Evolutionary conservation across 176 grass and related monocot genomes (phyloP).

Genomic region (Poa annua): DNA sequence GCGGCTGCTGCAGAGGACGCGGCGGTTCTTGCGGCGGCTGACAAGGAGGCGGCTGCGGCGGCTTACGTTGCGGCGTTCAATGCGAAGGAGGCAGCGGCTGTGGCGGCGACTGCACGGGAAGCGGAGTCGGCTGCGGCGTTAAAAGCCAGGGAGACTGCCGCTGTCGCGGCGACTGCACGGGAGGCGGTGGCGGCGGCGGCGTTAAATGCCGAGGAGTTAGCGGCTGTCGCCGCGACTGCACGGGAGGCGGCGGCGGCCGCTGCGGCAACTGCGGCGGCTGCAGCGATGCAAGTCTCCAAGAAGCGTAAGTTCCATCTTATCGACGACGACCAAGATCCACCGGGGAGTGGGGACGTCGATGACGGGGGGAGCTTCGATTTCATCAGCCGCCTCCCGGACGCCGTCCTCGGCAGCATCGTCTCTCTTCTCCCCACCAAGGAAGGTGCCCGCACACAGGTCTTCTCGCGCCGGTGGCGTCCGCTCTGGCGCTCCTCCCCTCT

Average conservation of each 20-base stretch:
- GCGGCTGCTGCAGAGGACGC: too few species aligned
- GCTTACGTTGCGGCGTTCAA: too few species aligned
- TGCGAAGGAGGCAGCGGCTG: too few species aligned
- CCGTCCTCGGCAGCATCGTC: neutral
- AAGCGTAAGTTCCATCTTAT: neutral
- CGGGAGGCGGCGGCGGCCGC: neutral
- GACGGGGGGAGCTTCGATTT: neutral
- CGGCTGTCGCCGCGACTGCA: neutral
- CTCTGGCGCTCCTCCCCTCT: neutral
- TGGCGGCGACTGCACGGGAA: too few species aligned
- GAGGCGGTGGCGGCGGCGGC: neutral
- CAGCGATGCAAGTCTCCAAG: neutral
- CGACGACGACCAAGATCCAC: neutral
- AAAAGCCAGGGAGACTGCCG: too few species aligned
- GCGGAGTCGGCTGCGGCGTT: too few species aligned
- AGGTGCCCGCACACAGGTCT: neutral
- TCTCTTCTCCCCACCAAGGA: neutral
- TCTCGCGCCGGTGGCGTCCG: neutral
- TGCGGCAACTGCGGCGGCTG: neutral
- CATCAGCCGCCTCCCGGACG: neutral
- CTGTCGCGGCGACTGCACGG: too few species aligned
- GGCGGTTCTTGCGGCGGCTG: too few species aligned
- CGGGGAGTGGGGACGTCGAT: neutral
- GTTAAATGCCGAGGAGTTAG: neutral
- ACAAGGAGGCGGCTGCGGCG: too few species aligned